Evolutionary conservation across 140 eudicot genomes (phyloP).

Genomic region (Erigeron philadelphicus): DNA sequence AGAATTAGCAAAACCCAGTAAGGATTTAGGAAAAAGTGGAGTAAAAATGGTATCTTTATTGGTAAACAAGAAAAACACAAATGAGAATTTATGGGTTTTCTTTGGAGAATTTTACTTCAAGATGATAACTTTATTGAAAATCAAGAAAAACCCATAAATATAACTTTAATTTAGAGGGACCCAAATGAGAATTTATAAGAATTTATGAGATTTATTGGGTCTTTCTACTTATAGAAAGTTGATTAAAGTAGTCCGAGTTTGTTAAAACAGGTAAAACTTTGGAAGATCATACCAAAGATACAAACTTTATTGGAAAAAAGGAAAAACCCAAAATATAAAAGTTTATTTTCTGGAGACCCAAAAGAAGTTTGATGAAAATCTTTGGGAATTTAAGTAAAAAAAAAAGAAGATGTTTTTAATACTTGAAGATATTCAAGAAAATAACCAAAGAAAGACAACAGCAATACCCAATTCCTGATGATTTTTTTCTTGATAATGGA

Average conservation of each 20-base stretch:
- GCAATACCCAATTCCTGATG: no score
- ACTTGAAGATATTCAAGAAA: not conserved
- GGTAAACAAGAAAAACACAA: slow-evolving; percentile 4
- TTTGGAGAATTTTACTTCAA: not conserved
- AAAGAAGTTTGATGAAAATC: slow-evolving; percentile 7
- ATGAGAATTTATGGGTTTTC: not conserved
- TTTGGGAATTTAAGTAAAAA: slow-evolving; percentile 14
- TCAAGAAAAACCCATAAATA: not conserved
- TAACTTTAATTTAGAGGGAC: not conserved
- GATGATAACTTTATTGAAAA: not conserved
- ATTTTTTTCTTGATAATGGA: not conserved
- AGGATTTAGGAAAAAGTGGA: not conserved
- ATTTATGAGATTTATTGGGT: not conserved
- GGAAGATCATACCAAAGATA: not conserved
- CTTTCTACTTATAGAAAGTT: not conserved
- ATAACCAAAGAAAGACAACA: slow-evolving; percentile 2
- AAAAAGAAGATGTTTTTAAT: not conserved
- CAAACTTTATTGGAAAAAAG: slow-evolving; percentile 13
- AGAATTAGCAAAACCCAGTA: not conserved
- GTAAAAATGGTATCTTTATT: slow-evolving; percentile 4
- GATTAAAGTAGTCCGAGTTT: slow-evolving; percentile 11
- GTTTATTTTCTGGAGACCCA: not conserved
- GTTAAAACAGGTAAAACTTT: not conserved
- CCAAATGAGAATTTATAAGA: not conserved
- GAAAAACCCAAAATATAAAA: slow-evolving; percentile 1